phyloP scores from a whole-genome alignment of 805 yeast genomes.

The Candida nitratophila region DNA sequence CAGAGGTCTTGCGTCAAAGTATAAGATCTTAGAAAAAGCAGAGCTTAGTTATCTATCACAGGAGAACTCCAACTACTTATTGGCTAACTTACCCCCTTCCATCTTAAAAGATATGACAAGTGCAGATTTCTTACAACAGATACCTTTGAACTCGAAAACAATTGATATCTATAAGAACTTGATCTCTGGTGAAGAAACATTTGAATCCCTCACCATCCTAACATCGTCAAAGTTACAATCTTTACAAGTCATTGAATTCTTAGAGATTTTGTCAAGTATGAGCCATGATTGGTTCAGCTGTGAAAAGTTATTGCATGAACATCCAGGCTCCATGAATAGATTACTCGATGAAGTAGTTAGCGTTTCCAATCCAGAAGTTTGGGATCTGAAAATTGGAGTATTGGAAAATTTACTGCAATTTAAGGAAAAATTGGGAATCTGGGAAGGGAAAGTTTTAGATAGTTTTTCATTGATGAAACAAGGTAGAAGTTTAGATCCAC shows the following conservation, averaged over 20 bases:
- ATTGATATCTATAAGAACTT: slow-evolving; percentile 19
- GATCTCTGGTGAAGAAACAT: slow-evolving; percentile 11
- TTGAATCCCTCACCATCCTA: not conserved
- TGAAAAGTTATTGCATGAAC: slow-evolving; percentile 15
- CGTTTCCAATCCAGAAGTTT: slow-evolving; percentile 14
- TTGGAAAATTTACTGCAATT: slow-evolving; percentile 10
- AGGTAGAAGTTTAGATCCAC: slow-evolving; percentile 12
- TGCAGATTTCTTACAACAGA: not conserved
- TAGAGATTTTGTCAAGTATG: slow-evolving; percentile 18
- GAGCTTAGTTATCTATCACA: not conserved
- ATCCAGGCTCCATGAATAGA: slow-evolving; percentile 23
- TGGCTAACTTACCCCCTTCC: not conserved
- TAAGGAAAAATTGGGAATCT: slow-evolving; percentile 12
- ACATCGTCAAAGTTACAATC: slow-evolving; percentile 8
- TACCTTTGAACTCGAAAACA: slow-evolving; percentile 17
- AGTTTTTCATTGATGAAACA: slow-evolving; percentile 14
- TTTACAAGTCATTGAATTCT: slow-evolving; percentile 17
- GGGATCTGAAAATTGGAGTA: slow-evolving; percentile 11
- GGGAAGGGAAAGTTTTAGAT: slow-evolving; percentile 12
- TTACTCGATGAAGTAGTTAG: slow-evolving; percentile 18
- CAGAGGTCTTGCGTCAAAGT: slow-evolving; percentile 13
- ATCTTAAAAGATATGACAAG: not conserved
- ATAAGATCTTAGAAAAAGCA: slow-evolving; percentile 12
- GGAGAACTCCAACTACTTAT: not conserved
- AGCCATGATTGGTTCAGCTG: slow-evolving; percentile 15